Evolutionary conservation across 352 stramenopile genomes (phyloP), one percentile per base, ranked within the genome.

Genomic region (Globisporangium recalcitrans): DNA sequence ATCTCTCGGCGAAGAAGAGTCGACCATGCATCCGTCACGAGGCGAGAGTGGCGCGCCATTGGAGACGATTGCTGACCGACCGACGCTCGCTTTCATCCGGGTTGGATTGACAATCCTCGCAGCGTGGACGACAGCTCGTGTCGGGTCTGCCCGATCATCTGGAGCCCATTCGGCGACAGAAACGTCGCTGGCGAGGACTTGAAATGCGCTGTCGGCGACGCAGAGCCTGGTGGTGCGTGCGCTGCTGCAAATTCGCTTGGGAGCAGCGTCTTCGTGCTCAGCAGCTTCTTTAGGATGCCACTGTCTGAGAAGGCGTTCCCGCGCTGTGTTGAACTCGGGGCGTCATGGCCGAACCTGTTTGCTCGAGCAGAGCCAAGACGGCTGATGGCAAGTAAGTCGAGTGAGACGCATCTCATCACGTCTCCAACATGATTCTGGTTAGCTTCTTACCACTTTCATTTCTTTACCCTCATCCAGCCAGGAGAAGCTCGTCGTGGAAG

Each of bases 91-190:
- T 68, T 70, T 8, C 32, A 21, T 26, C 26, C 62, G 1, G 64
- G 52, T 14, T 76, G 63, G 40, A 73, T 57, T 2, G 71, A 75
- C 27, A 77, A 75, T 3, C 70, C 67, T 16, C 73, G 67, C 13
- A 77, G 59, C 4, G 69, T 64, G 7, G 63, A 58, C 0, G 67
- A 62, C 16, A 85, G 67, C 22, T 83, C 72, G 31, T 72, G 65
- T 13, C 69, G 66, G 38, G 84, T 80, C 19, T 80, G 69, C 47
- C 82, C 72, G 42, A 86, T 63, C 26, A 78, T 63, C 57, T 80
- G 60, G 40, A 80, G 65, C 4, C 71, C 78, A 36, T 70, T 77
- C 0, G 74, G 70, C 9, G 77, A 84, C 46, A 73, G 49, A 29
- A 70, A n/a, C 19, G 53, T 49, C 9, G 46, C 32, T 4, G 24